These are phyloP conservation scores for Plantago major DNA, from an alignment of 257 asterid genomes.

Conservation along the genomic window DNA sequence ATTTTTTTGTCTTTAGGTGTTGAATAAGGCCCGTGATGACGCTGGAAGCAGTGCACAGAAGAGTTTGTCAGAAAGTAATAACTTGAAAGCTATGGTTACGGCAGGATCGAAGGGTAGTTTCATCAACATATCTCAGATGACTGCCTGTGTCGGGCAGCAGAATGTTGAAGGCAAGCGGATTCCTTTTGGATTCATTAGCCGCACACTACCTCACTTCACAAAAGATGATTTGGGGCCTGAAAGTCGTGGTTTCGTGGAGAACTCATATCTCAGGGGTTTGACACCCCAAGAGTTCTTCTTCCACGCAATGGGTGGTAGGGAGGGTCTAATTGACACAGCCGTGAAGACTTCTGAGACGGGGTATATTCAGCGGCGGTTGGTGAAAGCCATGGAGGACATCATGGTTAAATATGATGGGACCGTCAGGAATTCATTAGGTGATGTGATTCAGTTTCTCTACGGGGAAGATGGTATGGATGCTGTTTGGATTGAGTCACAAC, in stretches of 20 bases:
- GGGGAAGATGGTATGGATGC: constrained; percentile 99
- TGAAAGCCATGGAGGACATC: constrained; percentile 99
- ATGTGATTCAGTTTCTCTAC: constrained; percentile 96
- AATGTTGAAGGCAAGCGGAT: constrained; percentile 99
- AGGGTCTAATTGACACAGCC: constrained; percentile 98
- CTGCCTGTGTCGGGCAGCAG: constrained; percentile 99
- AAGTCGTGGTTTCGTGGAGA: constrained; percentile 99
- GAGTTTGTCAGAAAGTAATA: constrained; percentile 94
- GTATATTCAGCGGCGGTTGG: constrained; percentile 92
- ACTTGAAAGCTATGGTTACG: constrained; percentile 98
- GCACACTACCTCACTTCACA: constrained; percentile 94
- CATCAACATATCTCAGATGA: constrained; percentile 98
- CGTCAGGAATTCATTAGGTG: constrained; percentile 94
- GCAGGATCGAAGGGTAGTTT: constrained; percentile 99
- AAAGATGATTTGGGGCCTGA: constrained; percentile 94
- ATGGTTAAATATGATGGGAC: constrained; percentile 99
- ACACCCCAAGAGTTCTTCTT: constrained; percentile 98
- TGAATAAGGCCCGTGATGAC: constrained; percentile 99
- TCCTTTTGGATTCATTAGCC: constrained; percentile 87
- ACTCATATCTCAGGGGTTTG: constrained; percentile 92
- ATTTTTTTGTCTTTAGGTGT: constrained; percentile 50
- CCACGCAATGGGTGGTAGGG: constrained; percentile 99
- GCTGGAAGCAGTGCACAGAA: constrained; percentile 99
- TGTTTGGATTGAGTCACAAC: constrained; percentile 97
- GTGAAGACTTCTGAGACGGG: constrained; percentile 99